These are phyloP conservation scores for Nothophytophthora sp. DNA, from an alignment of 352 stramenopile species.

Conservation along the genomic window DNA sequence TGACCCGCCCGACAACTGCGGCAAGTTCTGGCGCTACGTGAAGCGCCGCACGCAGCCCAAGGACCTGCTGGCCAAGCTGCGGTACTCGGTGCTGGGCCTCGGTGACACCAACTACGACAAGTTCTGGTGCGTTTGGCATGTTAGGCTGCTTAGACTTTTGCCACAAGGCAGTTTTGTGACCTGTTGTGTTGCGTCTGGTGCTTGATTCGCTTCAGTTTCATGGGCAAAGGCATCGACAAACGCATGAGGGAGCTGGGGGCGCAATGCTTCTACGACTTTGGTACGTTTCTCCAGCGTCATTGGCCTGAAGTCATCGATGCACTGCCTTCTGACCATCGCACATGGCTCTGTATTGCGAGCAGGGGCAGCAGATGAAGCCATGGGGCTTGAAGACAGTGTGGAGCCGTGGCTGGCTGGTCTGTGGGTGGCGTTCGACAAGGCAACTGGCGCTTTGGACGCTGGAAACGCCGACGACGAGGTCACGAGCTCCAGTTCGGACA, in stretches of 20 bases:
- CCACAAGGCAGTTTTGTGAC: neutral
- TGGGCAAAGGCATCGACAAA: constrained; percentile 90
- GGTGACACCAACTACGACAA: constrained; percentile 98
- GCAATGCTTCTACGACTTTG: constrained; percentile 68
- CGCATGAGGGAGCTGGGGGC: constrained; percentile 89
- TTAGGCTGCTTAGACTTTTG: neutral
- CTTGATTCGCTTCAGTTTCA: constrained; percentile 44
- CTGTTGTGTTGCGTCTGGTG: neutral
- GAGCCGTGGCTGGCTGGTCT: constrained; percentile 89
- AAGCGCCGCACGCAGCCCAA: constrained; percentile 86
- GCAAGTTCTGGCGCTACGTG: constrained; percentile 92
- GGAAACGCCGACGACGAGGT: neutral
- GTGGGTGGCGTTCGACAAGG: constrained; percentile 51
- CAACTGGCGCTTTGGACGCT: constrained; percentile 11
- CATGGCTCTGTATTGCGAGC: too few species aligned
- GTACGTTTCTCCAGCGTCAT: constrained; percentile 26
- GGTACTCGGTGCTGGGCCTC: constrained; percentile 90
- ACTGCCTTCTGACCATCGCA: too few species aligned
- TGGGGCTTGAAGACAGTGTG: constrained; percentile 94
- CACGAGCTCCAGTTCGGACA: constrained; percentile 26
- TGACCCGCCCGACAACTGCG: constrained; percentile 93
- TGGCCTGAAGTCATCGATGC: too few species aligned
- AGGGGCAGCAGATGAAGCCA: constrained; percentile 92
- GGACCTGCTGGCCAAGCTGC: constrained; percentile 73
- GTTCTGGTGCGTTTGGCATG: constrained; percentile 79